These are phyloP conservation scores for Poterioochromonas sp. DNA, from an alignment of 352 stramenopile genomes.

Conservation along the genomic window DNA sequence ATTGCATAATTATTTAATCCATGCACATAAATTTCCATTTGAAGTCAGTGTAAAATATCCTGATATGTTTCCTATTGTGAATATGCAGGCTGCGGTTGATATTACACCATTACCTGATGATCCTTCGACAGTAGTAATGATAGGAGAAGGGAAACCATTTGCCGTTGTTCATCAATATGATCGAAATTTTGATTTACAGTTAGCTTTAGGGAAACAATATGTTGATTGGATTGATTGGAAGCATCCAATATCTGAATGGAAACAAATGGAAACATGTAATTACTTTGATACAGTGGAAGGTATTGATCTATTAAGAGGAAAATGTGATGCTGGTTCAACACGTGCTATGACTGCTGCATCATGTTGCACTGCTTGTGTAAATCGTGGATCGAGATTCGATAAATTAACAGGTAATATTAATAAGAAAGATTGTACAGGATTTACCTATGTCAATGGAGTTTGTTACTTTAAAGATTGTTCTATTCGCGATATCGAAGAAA, in stretches of 20 bases:
- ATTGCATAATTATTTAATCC: slow-evolving; percentile 42
- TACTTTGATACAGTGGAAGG: not conserved
- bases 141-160: slow-evolving; percentile 2
- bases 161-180: slow-evolving; percentile 43
- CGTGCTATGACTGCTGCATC: not conserved
- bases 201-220: slow-evolving; percentile 32
- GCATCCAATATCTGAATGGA: slow-evolving; percentile 16
- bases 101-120: not conserved
- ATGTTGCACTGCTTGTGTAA: not conserved
- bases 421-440: not conserved
- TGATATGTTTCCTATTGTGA: slow-evolving; percentile 31
- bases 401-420: not conserved
- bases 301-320: slow-evolving; percentile 39
- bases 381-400: too few species aligned
- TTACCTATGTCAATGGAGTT: not conserved
- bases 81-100: slow-evolving; percentile 37
- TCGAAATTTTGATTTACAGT: slow-evolving; percentile 34
- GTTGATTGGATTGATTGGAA: slow-evolving; percentile 28
- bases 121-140: not conserved
- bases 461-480: slow-evolving; percentile 12
- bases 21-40: not conserved
- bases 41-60: not conserved
- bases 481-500: too few species aligned
- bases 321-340: not conserved
- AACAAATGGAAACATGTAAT: not conserved